Evolutionary conservation across 805 yeast species (phyloP).

Genomic region (Isabelozyma gotoi): DNA sequence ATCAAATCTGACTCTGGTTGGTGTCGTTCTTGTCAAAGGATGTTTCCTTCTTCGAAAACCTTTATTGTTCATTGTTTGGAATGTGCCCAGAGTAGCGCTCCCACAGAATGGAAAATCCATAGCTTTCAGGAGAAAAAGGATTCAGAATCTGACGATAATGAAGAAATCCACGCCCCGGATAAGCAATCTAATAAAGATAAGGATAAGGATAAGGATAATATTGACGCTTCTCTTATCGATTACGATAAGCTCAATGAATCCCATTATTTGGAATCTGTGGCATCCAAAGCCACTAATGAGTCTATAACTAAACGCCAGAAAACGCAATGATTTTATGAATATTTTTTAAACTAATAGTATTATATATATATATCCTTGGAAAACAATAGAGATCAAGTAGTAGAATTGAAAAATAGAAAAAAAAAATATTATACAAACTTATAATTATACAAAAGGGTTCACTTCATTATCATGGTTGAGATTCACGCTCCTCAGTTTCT

Average conservation of each 20-base stretch:
- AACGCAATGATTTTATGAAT: not conserved
- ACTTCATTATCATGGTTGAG: not conserved
- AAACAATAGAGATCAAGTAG: no score
- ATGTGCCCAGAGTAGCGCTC: constrained; percentile 46
- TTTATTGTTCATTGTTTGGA: constrained; percentile 66
- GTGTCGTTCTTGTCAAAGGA: constrained; percentile 63
- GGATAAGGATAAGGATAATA: not conserved
- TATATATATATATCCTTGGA: no score
- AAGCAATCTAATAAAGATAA: no score
- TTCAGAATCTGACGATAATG: not conserved
- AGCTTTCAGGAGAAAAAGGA: not conserved
- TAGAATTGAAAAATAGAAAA: not conserved
- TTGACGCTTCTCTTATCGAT: not conserved
- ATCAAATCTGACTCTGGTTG: constrained; percentile 58
- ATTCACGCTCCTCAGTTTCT: not conserved
- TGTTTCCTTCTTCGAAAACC: constrained; percentile 52
- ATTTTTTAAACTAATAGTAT: no score
- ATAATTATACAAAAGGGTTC: not conserved
- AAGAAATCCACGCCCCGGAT: not conserved
- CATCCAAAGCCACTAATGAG: not conserved
- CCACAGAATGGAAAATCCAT: constrained; percentile 20
- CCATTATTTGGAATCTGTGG: not conserved
- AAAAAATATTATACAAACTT: not conserved
- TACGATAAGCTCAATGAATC: not conserved
- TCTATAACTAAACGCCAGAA: not conserved